phyloP scores from a whole-genome alignment of 768 basidiomycete species.

The Leccinum truebloodii region DNA sequence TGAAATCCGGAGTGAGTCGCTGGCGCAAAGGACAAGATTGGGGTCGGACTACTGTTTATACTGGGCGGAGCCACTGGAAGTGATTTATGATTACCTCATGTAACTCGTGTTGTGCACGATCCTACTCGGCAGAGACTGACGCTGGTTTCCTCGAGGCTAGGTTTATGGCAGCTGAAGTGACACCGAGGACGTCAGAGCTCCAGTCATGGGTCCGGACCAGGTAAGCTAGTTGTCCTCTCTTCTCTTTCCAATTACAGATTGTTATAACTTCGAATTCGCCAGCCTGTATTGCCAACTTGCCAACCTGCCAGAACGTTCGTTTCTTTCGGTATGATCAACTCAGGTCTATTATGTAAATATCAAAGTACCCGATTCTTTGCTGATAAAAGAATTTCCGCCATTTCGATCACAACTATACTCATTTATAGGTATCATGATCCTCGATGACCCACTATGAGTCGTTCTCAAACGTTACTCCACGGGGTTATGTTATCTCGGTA shows the following conservation, averaged over 20 bases:
- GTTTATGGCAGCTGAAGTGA: not conserved
- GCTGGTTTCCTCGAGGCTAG: not conserved
- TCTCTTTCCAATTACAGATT: not conserved
- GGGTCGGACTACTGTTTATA: constrained; percentile 14
- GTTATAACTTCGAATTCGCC: not conserved
- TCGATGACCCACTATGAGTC: not conserved
- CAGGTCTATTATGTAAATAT: not conserved
- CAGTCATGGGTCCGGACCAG: too few species aligned
- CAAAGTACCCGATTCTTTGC: not conserved
- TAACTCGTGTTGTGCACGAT: not conserved
- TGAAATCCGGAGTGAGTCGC: not conserved
- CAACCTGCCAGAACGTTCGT: too few species aligned
- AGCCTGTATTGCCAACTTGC: not conserved
- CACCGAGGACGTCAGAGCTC: not conserved
- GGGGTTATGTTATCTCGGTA: not conserved
- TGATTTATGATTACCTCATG: constrained; percentile 27
- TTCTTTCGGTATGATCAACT: too few species aligned
- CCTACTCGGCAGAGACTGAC: not conserved
- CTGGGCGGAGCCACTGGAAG: not conserved
- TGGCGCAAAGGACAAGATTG: constrained; percentile 6
- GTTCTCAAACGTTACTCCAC: not conserved
- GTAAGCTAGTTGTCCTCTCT: not conserved
- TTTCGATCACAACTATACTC: not conserved
- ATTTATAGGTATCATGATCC: not conserved
- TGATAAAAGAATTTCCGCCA: not conserved